Base-by-base conservation (phyloP, 1,139 yeast genomes). In the Zygosaccharomyces pseudobailii region DNA sequence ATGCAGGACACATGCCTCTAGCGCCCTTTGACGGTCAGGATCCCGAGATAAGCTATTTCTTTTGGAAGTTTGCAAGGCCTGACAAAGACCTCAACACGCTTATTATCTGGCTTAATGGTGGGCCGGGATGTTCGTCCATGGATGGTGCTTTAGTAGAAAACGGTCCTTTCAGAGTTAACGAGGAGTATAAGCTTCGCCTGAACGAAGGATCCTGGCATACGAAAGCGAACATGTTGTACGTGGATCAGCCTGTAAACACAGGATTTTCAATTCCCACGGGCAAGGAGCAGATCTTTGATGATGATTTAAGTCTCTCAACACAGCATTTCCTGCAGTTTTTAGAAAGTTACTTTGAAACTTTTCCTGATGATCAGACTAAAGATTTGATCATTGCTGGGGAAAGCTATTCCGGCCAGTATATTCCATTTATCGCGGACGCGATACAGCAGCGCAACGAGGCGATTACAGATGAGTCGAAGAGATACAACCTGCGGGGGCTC, bases 91-190 rank as follows among this genome's bases (percentile, higher is more conserved):
- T 59, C 31, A 55, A 72, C 37, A 71, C 78, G 28, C 71, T 87
- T 19, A 73, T 83, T 6, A 74, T 89, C 50, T 92, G 98, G 98
- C 74, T 92, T 27, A 92, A 94, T 66, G 99, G 99, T 37, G 96
- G 96, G 0, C 96, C 96, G 0, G 99, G 99, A 0, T 92, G 99
- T 65, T 88, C 97, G 3, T 88, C 96, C 0, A 82, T 92, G 94
- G 98, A 92, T 67, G 99, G 99, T 3, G 96, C 96, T 0, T 66
- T 92, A 53, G 80, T 92, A 79, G 99, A 94, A 65, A 70, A 83
- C 2, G 99, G 99, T 0, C 97, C 98, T 0, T 78, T 89, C 49
- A 72, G 96, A 49, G 74, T 89, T 19, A 67, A 71, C 51, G 55
- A 66, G 0, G 65, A 75, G 8, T 69, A 72, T 2, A 63, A 78